Evolutionary conservation across 2,329 filamentous ascomycete species (phyloP), one percentile per base, ranked within the genome.

Genomic region (Ascochyta viciae-villosae): DNA sequence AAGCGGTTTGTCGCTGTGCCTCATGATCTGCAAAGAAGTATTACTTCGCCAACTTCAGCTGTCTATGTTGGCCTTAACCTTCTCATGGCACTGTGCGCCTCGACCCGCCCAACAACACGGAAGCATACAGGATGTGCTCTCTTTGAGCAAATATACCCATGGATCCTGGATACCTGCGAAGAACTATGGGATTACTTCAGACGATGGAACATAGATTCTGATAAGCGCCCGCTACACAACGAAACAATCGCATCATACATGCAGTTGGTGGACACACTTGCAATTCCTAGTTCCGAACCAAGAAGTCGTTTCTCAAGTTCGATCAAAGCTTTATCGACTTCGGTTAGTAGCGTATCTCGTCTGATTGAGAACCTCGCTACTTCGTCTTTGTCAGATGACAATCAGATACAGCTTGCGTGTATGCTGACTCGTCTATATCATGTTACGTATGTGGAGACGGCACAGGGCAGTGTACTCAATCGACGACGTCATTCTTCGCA

Each of bases 1-100:
- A 73, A 78, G 35, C 68, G 74, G 29, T 66, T 74, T 10, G 72
- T 80, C 51, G 76, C 77, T 6, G 58, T 80, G 16, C 77, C 78
- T 10, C 72, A 77, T 34, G 74, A 74, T 22, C 70, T 74, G 35
- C 78, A 80, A 43, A 66, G 61, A 29, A 65, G 52, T 4, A 58
- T 74, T n/a, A 58, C 50, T 10, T 70, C 66, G 22, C 68, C 55
- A 15, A 48, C 52, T 3, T 65, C 62, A 37, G 68, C 72, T 3
- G 61, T 70, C 9, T 60, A 70, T 33, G 50, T 74, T 24, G 70
- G 64, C 0, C 61, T 75, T 24, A 65, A 55, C 19, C 58, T 74
- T 19, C 61, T 74, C 15, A 39, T 63, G 22, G 60, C 62, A 4
- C 33, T 75, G 5, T 43, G 38, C 26, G 31, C 16, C n/a, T 15